Percentiles rank a stretch among this genome's conserved stretches.
Conservation (phyloP, 495 filamentous ascomycete species). For the Clavariopsis aquatica region DNA sequence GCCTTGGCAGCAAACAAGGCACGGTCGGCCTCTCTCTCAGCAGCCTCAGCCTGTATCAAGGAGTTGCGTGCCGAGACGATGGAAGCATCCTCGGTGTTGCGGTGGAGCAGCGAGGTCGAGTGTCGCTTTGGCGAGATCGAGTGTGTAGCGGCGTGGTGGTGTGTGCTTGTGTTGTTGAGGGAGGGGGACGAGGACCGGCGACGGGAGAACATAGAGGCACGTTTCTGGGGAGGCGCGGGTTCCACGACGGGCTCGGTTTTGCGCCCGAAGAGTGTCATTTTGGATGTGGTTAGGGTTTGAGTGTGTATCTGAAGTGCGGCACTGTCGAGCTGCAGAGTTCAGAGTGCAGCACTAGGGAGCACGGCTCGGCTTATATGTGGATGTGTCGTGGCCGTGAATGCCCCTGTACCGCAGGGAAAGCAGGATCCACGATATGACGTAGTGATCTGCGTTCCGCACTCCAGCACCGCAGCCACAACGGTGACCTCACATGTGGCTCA, state of each 20-base stretch:
- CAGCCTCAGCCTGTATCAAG: slow-evolving; percentile 58
- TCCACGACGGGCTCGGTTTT: slow-evolving; percentile 8
- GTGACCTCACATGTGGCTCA: background rate
- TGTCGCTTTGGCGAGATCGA: slow-evolving; percentile 32
- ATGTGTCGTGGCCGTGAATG: background rate
- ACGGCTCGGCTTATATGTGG: background rate
- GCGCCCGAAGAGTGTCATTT: slow-evolving; percentile 40
- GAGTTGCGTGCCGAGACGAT: slow-evolving; percentile 60
- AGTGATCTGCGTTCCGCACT: slow-evolving; percentile 6
- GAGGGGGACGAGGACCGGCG: slow-evolving; percentile 49
- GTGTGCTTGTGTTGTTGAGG: background rate
- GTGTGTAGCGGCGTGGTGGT: slow-evolving; percentile 31
- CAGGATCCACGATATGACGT: slow-evolving; percentile 21
- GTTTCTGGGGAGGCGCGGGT: slow-evolving; percentile 8
- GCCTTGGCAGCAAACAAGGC: slow-evolving; percentile 58
- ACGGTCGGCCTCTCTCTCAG: slow-evolving; percentile 63
- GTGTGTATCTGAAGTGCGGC: background rate
- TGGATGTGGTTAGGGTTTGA: slow-evolving; percentile 2
- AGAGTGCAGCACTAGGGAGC: too few species aligned
- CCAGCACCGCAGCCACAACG: background rate
- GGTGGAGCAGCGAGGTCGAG: slow-evolving; percentile 48
- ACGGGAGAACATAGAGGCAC: slow-evolving; percentile 49
- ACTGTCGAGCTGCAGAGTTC: background rate
- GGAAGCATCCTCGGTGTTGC: slow-evolving; percentile 56
- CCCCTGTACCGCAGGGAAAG: background rate